phyloP scores from a whole-genome alignment of 2,329 filamentous ascomycete species.

The Cordyceps tenuipes region DNA sequence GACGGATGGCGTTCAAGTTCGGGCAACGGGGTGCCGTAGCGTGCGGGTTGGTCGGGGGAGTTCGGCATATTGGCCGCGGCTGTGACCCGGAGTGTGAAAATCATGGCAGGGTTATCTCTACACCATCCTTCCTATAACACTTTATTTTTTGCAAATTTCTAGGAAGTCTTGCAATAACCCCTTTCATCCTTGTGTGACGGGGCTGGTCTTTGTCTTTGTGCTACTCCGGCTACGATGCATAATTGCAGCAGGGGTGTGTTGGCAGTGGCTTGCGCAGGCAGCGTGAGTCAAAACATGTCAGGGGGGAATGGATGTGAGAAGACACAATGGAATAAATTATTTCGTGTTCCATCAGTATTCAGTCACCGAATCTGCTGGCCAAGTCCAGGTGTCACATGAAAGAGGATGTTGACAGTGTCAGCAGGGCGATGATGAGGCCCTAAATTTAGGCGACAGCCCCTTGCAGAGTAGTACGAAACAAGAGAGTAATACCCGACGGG shows the following conservation, averaged over 20 bases:
- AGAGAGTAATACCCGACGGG: background rate
- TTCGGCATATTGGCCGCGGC: background rate
- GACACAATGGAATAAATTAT: background rate
- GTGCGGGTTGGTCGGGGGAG: conserved; percentile 1
- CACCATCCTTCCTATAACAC: background rate
- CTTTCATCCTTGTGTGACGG: too few species aligned
- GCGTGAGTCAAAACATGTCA: background rate
- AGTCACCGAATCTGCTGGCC: background rate
- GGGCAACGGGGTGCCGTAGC: background rate
- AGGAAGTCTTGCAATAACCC: too few species aligned
- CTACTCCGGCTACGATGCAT: too few species aligned
- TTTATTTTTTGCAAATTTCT: too few species aligned
- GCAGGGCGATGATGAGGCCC: background rate
- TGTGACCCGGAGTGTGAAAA: background rate
- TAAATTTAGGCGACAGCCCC: background rate
- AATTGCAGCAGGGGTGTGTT: background rate
- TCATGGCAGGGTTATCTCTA: background rate
- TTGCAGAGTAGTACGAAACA: background rate
- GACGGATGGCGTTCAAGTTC: background rate
- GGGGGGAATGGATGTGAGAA: background rate
- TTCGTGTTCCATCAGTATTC: background rate
- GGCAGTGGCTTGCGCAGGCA: background rate
- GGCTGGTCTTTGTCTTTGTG: too few species aligned
- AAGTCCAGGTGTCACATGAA: background rate
- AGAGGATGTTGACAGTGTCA: background rate